Base-by-base conservation (phyloP, 225 moss, liverwort and hornwort species). In the Ulota crispa region DNA sequence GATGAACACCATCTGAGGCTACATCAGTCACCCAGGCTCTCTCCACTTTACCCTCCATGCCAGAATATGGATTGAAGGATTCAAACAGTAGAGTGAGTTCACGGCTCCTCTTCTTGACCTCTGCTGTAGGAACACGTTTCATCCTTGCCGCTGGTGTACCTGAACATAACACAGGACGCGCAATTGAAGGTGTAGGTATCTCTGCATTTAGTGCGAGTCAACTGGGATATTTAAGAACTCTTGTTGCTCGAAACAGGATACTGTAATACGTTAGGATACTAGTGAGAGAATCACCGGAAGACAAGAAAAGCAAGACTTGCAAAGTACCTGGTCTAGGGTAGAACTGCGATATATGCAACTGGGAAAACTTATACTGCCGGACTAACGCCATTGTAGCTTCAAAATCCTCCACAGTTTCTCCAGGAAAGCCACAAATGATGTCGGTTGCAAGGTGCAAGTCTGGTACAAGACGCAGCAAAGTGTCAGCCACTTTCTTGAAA, bases 341-440 rank as follows among this genome's bases (percentile, higher is more conserved):
- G 80, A 97, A 97, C 86, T 97, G 97, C 78, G 95, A 97, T 86
- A 97, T 97, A 80, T 97, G 97, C 66, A 97, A 87, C 80, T 93
- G 91, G 70, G 95, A 86, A 83, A 97, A 94, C 41, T 92, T 89
- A 67, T 95, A 97, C 16, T 93, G 87, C 79, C 75, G 75, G 68
- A 97, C 91, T 36, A 97, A 84, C n/a, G 89, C 87, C 85, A 95
- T 71, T 1, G 93, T 97, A 64, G 92, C 84, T 83, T 97, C 92
- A 75, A 97, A 95, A 75, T 97, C 93, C 76, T 92, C 93, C 45
- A 59, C 77, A 60, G 95, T 92, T 81, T 95, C 97, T 80, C 97
- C 97, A 89, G 81, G 97, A 84, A 97, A 97, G 53, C 97, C 97
- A 85, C 97, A 97, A 30, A 97, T 97, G 32, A 97, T 93, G 72